Evolutionary conservation across 1,139 yeast genomes (phyloP), one percentile per base, ranked within the genome.

Genomic region (Geotrichum klebahnii): DNA sequence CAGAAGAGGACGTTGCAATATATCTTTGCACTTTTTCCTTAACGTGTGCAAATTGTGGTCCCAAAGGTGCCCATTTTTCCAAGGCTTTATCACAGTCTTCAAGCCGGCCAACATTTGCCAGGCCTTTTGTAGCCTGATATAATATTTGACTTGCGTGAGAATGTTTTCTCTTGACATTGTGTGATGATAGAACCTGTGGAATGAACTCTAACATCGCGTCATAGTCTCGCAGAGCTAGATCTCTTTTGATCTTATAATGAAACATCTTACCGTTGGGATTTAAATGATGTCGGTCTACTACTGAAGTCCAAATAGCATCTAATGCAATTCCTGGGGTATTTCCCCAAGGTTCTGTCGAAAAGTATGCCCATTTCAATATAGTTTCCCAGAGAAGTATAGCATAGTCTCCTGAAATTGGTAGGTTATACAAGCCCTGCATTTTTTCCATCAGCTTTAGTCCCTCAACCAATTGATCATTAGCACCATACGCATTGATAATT

Each of bases 401-500:
- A 4, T 54, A 58, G 6, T 43, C 37, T 17, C 38, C 28, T 9
- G 48, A 48, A 6, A 65, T 57, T 8, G 57, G 50, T 16, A 67
- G 53, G 8, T 54, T 44, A 54, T 66, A 66, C 23, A 37, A 41
- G 8, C 45, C 44, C 14, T 53, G 56, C 47, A 67, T 42, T 44
- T 49, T 51, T 44, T 59, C 57, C 48, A 61, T 57, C 6, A 58
- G 47, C 23, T 53, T 53, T 26, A 64, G 50, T 10, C 69, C 72
- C 17, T 59, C 63, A 3, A 51, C 53, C 10, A 65, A 52, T 34
- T 55, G 53, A 36, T 55, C 58, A 46, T 62, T 62, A 53, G 57
- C 54, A 2, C 64, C 66, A 52, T 58, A 67, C 3, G 66, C 63
- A 35, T 66, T 60, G n/a, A 65, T 51, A 17, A 69, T 56, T 8